Conservation (phyloP, 2,329 filamentous ascomycete genomes). For the Fusarium compactum region DNA sequence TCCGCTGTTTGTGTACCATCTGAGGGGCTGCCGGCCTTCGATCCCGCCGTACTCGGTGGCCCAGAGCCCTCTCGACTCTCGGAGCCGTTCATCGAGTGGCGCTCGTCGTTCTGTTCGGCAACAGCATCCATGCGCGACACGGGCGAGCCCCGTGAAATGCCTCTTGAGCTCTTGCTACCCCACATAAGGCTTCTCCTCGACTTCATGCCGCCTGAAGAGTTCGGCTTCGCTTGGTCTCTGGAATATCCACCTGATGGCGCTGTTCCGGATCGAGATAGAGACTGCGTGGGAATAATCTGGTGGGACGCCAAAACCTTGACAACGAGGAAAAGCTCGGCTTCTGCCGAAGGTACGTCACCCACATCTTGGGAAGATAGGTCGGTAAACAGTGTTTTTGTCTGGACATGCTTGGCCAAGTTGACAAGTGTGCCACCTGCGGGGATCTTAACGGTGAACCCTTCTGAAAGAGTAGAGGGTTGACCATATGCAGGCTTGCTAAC, state of each 20-base stretch:
- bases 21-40: conserved; percentile 49
- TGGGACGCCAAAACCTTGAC: conserved; percentile 78
- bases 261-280: conserved; percentile 65
- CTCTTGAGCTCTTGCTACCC: conserved; percentile 69
- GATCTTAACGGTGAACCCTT: conserved; percentile 84
- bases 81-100: conserved; percentile 51
- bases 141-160: conserved; percentile 64
- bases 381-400: conserved; percentile 87
- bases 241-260: conserved; percentile 56
- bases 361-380: conserved; percentile 84
- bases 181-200: conserved; percentile 77
- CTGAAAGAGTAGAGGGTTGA: conserved; percentile 76
- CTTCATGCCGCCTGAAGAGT: conserved; percentile 64
- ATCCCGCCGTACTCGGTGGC: conserved; percentile 69
- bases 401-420: conserved; percentile 71
- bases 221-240: conserved; percentile 62
- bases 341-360: conserved; percentile 70
- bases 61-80: conserved; percentile 60
- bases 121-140: conserved; percentile 66
- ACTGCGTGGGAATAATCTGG: conserved; percentile 60
- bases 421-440: conserved; percentile 79
- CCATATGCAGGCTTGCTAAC: conserved; percentile 77
- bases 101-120: conserved; percentile 63
- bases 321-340: conserved; percentile 83
- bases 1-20: conserved; percentile 51